Evolutionary conservation across 2,329 filamentous ascomycete genomes (phyloP).

Genomic region (Cyclaneusma minus): DNA sequence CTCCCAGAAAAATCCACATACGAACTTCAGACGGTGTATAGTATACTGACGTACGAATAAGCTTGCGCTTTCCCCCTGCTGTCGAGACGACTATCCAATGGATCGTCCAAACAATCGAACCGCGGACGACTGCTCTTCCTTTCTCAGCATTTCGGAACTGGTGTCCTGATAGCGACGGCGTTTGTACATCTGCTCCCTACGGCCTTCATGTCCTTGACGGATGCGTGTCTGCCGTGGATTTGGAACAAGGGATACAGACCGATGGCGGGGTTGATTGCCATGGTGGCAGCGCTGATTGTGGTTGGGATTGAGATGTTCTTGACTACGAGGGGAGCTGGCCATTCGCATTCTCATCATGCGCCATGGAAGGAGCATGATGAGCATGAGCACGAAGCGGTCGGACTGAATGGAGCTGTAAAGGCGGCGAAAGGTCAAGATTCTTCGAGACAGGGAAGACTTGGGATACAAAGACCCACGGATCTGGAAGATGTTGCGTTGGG

Average conservation of each 20-base stretch:
- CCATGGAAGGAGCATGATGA: constrained; percentile 25
- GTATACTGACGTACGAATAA: constrained; percentile 7
- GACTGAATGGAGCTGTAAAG: constrained; percentile 2
- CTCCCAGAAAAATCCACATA: too few relatives aligned
- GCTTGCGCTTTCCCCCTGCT: constrained; percentile 20
- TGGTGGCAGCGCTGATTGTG: constrained; percentile 68
- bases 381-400: constrained; percentile 19
- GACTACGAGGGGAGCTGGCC: constrained; percentile 50
- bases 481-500: constrained; percentile 30
- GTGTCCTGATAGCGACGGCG: constrained; percentile 72
- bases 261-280: constrained; percentile 67
- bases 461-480: constrained; percentile 1
- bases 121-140: constrained; percentile 29
- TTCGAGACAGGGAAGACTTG: constrained; percentile 12
- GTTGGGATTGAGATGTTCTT: constrained; percentile 83
- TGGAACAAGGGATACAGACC: constrained; percentile 70
- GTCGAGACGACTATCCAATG: constrained; percentile 16
- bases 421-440: constrained; percentile 12
- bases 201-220: constrained; percentile 41
- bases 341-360: constrained; percentile 37
- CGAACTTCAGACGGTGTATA: constrained; percentile 2
- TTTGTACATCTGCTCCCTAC: constrained; percentile 59
- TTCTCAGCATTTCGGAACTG: constrained; percentile 60
- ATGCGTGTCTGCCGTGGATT: constrained; percentile 56
- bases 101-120: constrained; percentile 7